Conservation (phyloP, 2,329 filamentous ascomycete genomes). For the Neoarthrinium moseri region DNA sequence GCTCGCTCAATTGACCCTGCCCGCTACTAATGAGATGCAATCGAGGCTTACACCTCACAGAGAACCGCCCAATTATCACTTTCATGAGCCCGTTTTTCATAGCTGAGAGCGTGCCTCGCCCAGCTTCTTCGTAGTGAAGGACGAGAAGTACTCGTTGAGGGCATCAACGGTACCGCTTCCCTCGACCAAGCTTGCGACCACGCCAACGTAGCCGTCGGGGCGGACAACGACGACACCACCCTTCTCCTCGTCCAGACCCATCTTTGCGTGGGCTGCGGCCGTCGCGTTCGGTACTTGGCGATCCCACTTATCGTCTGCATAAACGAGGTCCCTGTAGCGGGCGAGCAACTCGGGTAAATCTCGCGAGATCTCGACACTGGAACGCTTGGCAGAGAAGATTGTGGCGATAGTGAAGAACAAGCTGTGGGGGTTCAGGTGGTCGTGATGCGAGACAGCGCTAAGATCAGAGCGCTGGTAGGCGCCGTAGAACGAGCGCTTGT, state of each 20-base stretch:
- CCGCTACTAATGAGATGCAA: too few species aligned
- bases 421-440: conserved; percentile 82
- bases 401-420: conserved; percentile 78
- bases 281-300: conserved; percentile 65
- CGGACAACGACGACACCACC: conserved; percentile 82
- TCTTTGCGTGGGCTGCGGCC: conserved; percentile 81
- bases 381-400: conserved; percentile 67
- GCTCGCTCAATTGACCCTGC: too few species aligned
- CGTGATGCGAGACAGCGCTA: conserved; percentile 67
- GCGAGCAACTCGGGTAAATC: conserved; percentile 70
- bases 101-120: conserved; percentile 38
- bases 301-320: conserved; percentile 82
- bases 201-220: conserved; percentile 83
- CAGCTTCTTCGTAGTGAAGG: conserved; percentile 65
- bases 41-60: too few species aligned
- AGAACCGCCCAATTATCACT: neutral
- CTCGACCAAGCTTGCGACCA: conserved; percentile 71
- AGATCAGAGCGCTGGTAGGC: conserved; percentile 63
- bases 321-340: conserved; percentile 78
- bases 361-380: conserved; percentile 69
- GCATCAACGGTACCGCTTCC: conserved; percentile 78
- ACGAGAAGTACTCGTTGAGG: conserved; percentile 77
- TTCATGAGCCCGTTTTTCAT: conserved; percentile 20
- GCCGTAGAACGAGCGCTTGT: conserved; percentile 70
- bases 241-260: conserved; percentile 71